A percentile compares a stretch with the other conserved stretches of the same genome.
Conservation (phyloP, 202 grass and related monocot genomes). For the Setaria viridis region DNA sequence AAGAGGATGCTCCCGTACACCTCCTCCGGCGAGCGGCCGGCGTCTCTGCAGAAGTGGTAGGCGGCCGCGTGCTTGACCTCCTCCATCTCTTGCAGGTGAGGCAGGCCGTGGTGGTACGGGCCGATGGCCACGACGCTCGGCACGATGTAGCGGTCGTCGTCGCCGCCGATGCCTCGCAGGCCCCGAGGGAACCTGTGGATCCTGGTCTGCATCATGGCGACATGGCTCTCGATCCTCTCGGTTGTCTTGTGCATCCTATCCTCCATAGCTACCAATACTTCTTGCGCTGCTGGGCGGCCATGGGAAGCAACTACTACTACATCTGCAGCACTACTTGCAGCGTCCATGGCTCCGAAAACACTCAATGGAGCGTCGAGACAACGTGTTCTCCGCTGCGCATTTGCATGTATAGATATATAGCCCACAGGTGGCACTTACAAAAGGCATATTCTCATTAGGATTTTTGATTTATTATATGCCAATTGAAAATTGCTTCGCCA, state of each 20-base stretch:
- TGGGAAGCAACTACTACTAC: not conserved
- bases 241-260: not conserved
- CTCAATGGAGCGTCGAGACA: not conserved
- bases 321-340: not conserved
- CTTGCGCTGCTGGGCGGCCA: not conserved
- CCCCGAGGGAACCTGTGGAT: not conserved
- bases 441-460: too few species aligned
- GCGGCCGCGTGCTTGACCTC: not conserved
- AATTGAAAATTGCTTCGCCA: too few species aligned
- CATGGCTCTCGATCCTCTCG: not conserved
- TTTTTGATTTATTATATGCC: too few species aligned
- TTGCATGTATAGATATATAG: too few species aligned
- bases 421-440: too few species aligned
- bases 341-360: not conserved
- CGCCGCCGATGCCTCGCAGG: not conserved
- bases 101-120: not conserved
- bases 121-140: conserved; percentile 8
- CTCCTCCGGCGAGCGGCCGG: not conserved
- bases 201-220: not conserved
- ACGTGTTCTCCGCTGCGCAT: not conserved
- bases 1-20: not conserved
- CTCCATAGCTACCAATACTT: not conserved
- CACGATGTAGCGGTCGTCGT: not conserved
- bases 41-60: not conserved
- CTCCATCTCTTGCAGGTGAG: not conserved